phyloP scores from a whole-genome alignment of 139 green algal species.

The Marvania coccoides region DNA sequence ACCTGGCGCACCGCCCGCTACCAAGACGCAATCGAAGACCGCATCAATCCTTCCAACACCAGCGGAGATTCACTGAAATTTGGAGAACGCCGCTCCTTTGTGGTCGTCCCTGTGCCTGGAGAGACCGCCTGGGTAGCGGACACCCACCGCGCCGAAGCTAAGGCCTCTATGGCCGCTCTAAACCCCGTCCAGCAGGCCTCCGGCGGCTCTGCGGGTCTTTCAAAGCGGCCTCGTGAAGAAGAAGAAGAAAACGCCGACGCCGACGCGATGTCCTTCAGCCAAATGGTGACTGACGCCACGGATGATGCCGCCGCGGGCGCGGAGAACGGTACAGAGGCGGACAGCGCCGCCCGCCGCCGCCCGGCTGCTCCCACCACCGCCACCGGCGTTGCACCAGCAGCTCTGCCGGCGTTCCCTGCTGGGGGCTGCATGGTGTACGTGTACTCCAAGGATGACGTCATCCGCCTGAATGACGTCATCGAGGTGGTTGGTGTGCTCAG shows the following conservation, averaged over 20 bases:
- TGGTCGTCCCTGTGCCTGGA: slow-evolving; percentile 29
- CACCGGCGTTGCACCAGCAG: neutral
- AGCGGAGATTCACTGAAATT: neutral
- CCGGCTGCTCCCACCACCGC: neutral
- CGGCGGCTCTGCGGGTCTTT: neutral
- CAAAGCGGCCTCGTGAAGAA: slow-evolving; percentile 4
- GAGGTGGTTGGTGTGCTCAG: slow-evolving; percentile 53
- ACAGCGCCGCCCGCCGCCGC: neutral
- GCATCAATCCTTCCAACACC: neutral
- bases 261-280: neutral
- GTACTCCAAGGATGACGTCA: slow-evolving; percentile 30
- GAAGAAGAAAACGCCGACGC: neutral
- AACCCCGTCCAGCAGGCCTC: neutral
- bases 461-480: slow-evolving; percentile 55
- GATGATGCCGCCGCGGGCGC: neutral
- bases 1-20: slow-evolving; percentile 37
- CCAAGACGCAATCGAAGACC: slow-evolving; percentile 9
- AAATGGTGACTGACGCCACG: slow-evolving; percentile 13
- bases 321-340: neutral
- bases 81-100: slow-evolving; percentile 13
- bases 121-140: slow-evolving; percentile 31
- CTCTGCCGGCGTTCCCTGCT: slow-evolving; percentile 6
- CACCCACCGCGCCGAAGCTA: neutral
- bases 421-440: slow-evolving; percentile 53
- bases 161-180: slow-evolving; percentile 1